Conservation (phyloP, 2,329 filamentous ascomycete species). For the Rhexocercosporidium sp. region DNA sequence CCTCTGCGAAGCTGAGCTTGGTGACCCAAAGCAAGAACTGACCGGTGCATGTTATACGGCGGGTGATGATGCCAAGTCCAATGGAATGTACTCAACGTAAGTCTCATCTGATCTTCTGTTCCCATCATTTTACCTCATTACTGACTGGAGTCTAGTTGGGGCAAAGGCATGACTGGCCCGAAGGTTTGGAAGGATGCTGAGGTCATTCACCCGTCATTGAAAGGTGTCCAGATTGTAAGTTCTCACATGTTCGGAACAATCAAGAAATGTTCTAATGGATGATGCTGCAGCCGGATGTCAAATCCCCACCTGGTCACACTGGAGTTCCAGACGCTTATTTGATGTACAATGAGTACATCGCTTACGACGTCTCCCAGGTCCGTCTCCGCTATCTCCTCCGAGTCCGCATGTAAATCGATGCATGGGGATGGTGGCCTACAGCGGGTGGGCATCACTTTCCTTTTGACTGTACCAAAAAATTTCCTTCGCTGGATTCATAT, state of each 20-base stretch:
- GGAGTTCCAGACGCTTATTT: constrained; percentile 53
- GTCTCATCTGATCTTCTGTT: background rate
- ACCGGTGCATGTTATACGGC: constrained; percentile 63
- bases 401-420: constrained; percentile 45
- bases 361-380: constrained; percentile 72
- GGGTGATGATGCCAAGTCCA: constrained; percentile 62
- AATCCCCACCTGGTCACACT: constrained; percentile 53
- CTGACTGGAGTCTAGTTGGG: constrained; percentile 63
- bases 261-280: background rate
- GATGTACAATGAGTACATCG: constrained; percentile 76
- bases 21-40: constrained; percentile 73
- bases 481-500: background rate
- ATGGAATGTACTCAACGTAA: constrained; percentile 51
- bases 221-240: constrained; percentile 73
- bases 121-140: background rate
- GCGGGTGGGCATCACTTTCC: background rate
- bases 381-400: constrained; percentile 73
- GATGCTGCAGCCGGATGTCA: constrained; percentile 55
- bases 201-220: constrained; percentile 65
- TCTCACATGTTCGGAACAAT: background rate
- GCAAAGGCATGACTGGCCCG: constrained; percentile 69
- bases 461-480: background rate
- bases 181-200: constrained; percentile 76
- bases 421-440: background rate
- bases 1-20: constrained; percentile 84